Evolutionary conservation across 129 eudicot genomes (phyloP), one percentile per base, ranked within the genome.

Genomic region (Smallanthus sonchifolius): DNA sequence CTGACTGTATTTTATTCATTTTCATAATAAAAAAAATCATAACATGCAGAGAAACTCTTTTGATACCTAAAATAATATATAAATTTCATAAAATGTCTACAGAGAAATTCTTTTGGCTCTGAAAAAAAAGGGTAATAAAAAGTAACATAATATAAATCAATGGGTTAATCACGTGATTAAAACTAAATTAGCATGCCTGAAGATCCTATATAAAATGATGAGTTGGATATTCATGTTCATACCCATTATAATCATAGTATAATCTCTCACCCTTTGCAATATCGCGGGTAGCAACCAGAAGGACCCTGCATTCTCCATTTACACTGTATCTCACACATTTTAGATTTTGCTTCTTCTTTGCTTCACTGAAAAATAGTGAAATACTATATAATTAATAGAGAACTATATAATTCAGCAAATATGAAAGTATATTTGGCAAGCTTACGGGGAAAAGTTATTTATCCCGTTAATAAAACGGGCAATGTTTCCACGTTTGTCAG

Each of bases 151-250:
- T 70, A 40, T 48, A 48, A 78, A 78, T 71, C 0, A 5, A 71
- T 38, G 24, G 66, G 32, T 64, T 70, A 28, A 49, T 51, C 67
- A 70, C 14, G 42, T 7, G 15, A 19, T 32, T 2, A 61, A 17
- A 76, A 76, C 80, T 52, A 67, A 43, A 66, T 39, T 43, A 38
- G 67, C 79, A 52, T 37, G 55, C 65, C 54, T 10, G 38, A 40
- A 64, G 40, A 65, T 79, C 69, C 69, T 84, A 93, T 62, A 93
- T 78, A 75, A 93, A 93, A 83, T 90, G 86, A 62, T 93, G 91
- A 54, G 98, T 93, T 61, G 98, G 98, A 71, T 93, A 93, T 77
- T 82, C 95, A 68, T 90, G 88, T 77, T 93, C 98, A 19, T 93
- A 88, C 32, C 98, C 98, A 15, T 93, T 93, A 39, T 93, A 93